Evolutionary conservation across 2,329 filamentous ascomycete species (phyloP), one percentile per base, ranked within the genome.

Genomic region (Aureobasidium sp.): DNA sequence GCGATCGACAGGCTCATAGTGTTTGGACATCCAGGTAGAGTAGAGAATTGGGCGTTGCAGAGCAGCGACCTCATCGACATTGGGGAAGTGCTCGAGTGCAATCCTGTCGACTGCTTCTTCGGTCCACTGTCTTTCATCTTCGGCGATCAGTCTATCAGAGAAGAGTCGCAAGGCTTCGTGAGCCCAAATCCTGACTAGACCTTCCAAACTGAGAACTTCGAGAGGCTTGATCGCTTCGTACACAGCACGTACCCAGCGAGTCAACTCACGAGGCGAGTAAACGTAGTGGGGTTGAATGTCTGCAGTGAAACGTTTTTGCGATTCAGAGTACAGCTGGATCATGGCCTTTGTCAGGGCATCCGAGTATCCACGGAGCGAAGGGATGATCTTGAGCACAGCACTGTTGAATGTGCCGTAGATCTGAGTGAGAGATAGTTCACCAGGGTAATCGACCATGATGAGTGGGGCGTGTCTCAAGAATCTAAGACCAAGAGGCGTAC

Each of bases 321-420:
- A 99, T 72, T 96, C 91, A 32, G 95, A 79, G 70, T 97, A 99
- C 71, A 99, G 89, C 67, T 90, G 88, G 45, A 99, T 95, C 94
- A 99, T 99, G 25, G 95, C 90, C 71, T 92, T 92, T 0, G 94
- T 99, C 64, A 99, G 85, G 13, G 91, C 84, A 62, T 97, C 94
- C 0, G 94, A 87, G 73, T 97, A 97, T 49, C 95, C 95, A 67
- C 94, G 89, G n/a, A 99, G 80, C 14, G 91, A 86, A 1, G 94
- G 93, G 55, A 99, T 88, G 65, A 99, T 94, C 81, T 99, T 99
- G 71, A 99, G 87, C 47, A 99, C 86, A 10, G 95, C 94, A 61
- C 84, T 89, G 73, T 96, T 99, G 83, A 99, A 99, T 0, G 95
- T 97, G 68, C 95, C 94, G 72, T 99, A 99, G 67, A 99, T 99